Evolutionary conservation across 2,329 filamentous ascomycete genomes (phyloP).

Genomic region (Fusarium decemcellulare): DNA sequence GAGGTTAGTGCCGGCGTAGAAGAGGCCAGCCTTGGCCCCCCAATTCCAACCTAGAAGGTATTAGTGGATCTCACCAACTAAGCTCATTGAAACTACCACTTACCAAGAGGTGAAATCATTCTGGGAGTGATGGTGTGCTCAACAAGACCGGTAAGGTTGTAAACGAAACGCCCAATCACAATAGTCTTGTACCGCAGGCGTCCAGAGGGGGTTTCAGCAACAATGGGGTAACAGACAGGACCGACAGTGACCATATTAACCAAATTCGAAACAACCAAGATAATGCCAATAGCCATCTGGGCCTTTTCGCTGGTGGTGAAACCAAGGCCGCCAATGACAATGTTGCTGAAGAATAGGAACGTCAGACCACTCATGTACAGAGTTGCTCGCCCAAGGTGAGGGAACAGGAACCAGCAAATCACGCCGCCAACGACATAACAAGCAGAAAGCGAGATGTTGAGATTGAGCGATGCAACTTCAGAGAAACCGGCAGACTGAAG

Average conservation of each 20-base stretch:
- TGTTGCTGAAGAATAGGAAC: conserved; percentile 56
- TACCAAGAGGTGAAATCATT: conserved; percentile 38
- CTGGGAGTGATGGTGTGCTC: conserved; percentile 56
- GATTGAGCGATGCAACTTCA: conserved; percentile 53
- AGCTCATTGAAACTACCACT: background rate
- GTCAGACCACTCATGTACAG: conserved; percentile 57
- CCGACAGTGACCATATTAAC: conserved; percentile 54
- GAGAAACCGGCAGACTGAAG: conserved; percentile 55
- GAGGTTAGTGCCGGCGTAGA: conserved; percentile 49
- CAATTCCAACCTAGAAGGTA: conserved; percentile 29
- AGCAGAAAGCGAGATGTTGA: conserved; percentile 56
- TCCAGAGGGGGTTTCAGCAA: conserved; percentile 58
- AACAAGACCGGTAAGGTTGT: conserved; percentile 59
- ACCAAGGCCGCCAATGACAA: conserved; percentile 35
- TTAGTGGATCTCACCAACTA: background rate
- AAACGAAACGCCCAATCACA: conserved; percentile 58
- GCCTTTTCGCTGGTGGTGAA: conserved; percentile 12
- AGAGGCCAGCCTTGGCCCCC: conserved; percentile 56
- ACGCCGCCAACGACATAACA: conserved; percentile 57
- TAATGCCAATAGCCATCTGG: conserved; percentile 35
- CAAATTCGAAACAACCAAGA: conserved; percentile 50
- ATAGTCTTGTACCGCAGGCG: conserved; percentile 62
- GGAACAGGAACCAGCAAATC: conserved; percentile 58
- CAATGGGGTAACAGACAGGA: conserved; percentile 55
- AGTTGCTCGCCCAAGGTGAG: conserved; percentile 55